These are phyloP conservation scores for Xylaria grammica DNA, from an alignment of 495 filamentous ascomycete species.

Conservation along the genomic window DNA sequence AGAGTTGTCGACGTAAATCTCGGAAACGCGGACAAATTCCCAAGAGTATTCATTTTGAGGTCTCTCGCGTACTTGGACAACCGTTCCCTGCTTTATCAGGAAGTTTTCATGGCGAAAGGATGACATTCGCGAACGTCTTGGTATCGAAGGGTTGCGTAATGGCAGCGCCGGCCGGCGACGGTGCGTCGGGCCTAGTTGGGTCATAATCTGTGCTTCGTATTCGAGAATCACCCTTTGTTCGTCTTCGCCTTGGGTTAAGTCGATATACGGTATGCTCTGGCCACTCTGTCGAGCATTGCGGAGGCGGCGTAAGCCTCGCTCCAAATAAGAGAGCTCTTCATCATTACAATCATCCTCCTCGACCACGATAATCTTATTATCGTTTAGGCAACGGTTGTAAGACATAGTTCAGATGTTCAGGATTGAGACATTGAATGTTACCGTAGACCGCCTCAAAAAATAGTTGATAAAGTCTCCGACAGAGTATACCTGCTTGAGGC, in stretches of 20 bases:
- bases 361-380: not conserved
- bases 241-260: slow-evolving; percentile 2
- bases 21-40: slow-evolving; percentile 9
- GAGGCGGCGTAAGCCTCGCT: not conserved
- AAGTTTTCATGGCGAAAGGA: not conserved
- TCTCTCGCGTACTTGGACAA: slow-evolving; percentile 3
- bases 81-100: not conserved
- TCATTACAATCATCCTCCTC: not conserved
- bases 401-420: not conserved
- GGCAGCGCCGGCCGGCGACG: not conserved
- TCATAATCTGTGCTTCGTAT: not conserved
- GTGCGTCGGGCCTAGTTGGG: not conserved
- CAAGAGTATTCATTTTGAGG: not conserved
- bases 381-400: not conserved
- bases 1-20: not conserved
- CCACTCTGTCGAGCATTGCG: not conserved
- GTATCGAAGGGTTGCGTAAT: not conserved
- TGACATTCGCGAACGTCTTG: not conserved
- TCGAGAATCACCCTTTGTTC: not conserved
- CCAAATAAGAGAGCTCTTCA: not conserved
- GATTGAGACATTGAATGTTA: not conserved
- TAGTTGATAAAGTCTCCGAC: not conserved
- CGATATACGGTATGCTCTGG: not conserved
- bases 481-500: not conserved
- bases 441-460: not conserved